A percentile compares a stretch with the other conserved stretches of the same genome.
phyloP scores from a whole-genome alignment of 2,329 filamentous ascomycete species.

The Tolypocladium nubicola region DNA sequence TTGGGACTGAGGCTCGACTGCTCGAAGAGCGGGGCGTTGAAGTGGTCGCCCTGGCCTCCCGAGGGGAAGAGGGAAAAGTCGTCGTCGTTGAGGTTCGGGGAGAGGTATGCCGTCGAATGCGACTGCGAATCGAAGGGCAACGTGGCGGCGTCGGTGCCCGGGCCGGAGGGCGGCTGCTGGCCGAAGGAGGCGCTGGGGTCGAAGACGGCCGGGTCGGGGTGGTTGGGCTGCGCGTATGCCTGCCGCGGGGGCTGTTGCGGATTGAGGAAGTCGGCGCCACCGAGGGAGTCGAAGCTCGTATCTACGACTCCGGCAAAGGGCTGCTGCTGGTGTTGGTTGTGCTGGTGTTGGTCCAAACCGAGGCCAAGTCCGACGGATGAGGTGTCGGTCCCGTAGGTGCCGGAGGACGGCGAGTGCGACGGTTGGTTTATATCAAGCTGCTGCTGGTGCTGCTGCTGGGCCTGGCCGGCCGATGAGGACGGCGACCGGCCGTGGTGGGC shows the following conservation, averaged over 20 bases:
- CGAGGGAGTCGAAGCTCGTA: constrained; percentile 32
- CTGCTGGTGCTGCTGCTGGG: constrained; percentile 38
- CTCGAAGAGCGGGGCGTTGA: constrained; percentile 52
- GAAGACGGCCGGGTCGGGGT: constrained; percentile 26
- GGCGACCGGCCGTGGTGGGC: constrained; percentile 41
- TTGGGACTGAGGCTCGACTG: constrained; percentile 30
- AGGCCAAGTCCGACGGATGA: constrained; percentile 45
- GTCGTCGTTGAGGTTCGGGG: constrained; percentile 38
- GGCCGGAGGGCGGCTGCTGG: constrained; percentile 26
- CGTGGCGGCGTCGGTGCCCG: constrained; percentile 24
- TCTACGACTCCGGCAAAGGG: constrained; percentile 14
- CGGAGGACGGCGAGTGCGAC: constrained; percentile 50
- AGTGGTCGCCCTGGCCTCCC: constrained; percentile 42
- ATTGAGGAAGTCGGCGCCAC: constrained; percentile 38
- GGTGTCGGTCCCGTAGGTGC: constrained; percentile 38
- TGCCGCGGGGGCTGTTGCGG: constrained; percentile 31
- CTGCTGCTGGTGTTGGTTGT: constrained; percentile 25
- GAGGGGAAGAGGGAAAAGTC: constrained; percentile 58
- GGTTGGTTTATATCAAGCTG: constrained; percentile 56
- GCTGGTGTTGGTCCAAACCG: constrained; percentile 39
- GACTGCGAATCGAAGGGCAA: constrained; percentile 30
- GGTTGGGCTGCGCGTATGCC: constrained; percentile 16
- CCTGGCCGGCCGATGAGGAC: constrained; percentile 33
- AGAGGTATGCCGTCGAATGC: constrained; percentile 33
- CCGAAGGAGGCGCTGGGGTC: constrained; percentile 32